Conservation (phyloP, 75 land plant genomes). For the Selaginella moellendorffii region DNA sequence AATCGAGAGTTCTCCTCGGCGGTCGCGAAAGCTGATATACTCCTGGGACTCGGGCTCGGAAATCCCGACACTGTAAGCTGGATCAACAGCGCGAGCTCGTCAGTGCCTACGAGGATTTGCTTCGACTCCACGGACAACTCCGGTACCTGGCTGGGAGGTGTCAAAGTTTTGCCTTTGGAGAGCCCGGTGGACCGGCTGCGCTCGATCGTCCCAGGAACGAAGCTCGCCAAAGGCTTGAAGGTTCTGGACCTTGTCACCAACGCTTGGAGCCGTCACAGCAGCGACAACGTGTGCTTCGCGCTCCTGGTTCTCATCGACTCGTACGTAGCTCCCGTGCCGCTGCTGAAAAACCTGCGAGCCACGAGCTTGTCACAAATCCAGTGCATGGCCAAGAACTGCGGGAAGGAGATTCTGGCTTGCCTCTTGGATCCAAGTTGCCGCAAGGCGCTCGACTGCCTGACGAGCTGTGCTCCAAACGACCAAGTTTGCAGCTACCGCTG, state of each 20-base stretch:
- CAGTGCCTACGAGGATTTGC: constrained; percentile 39
- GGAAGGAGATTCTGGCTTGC: constrained; percentile 55
- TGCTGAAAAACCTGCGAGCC: constrained; percentile 59
- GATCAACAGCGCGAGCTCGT: not conserved
- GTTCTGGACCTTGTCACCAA: constrained; percentile 45
- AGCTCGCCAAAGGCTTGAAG: constrained; percentile 31
- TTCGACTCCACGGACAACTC: constrained; percentile 47
- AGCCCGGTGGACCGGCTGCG: constrained; percentile 21
- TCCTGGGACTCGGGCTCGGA: constrained; percentile 27
- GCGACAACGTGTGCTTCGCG: constrained; percentile 77
- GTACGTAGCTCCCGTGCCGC: constrained; percentile 61
- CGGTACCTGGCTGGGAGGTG: constrained; percentile 53
- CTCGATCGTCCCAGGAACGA: constrained; percentile 12
- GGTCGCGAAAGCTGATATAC: constrained; percentile 29
- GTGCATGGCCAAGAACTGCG: constrained; percentile 90
- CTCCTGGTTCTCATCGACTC: constrained; percentile 73
- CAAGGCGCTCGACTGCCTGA: constrained; percentile 71
- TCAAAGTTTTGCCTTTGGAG: constrained; percentile 20
- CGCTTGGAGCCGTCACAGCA: constrained; percentile 70
- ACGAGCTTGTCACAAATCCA: constrained; percentile 56
- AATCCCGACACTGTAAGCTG: not conserved
- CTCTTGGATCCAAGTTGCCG: constrained; percentile 74
- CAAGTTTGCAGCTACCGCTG: constrained; percentile 92
- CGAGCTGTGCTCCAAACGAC: constrained; percentile 72
- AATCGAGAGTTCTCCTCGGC: constrained; percentile 11